Base-by-base conservation (phyloP, 192 early-diverging fungal species). In the Gryganskiella cystojenkinii region DNA sequence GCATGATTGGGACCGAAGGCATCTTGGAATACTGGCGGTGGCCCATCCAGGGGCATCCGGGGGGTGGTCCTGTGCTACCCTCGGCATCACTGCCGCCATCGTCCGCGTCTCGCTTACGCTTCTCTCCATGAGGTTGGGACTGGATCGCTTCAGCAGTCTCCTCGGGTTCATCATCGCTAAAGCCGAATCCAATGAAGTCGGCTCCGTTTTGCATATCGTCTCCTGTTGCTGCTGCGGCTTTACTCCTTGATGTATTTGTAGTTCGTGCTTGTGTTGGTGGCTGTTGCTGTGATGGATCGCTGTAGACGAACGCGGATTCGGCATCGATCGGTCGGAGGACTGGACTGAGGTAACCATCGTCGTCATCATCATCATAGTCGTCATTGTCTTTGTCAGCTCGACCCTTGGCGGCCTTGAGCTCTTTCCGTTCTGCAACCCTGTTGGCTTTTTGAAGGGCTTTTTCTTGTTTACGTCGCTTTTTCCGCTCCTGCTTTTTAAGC, bases 31-130 rank as follows among this genome's bases (percentile, higher is more conserved):
- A 61, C 0, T 56, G 31, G 19, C 58, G 35, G 3, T 56, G 71
- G 3, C 71, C 64, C 71, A 75, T 75, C 71, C 71, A 75, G 1
- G 71, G 71, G 44, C 64, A 61, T 20, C 53, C 58, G 9, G 68
- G 50, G 3, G 59, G 56, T 24, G 65, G 65, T 25, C 55, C 61
- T 3, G 61, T 44, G 19, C 2, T 62, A 3, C 46, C 51, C 43
- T 64, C 62, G 5, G 51, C 25, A 46, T 64, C 62, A 25, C 51
- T 53, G 20, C 45, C 57, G 2, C 35, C 50, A 30, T 64, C 11
- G 30, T 64, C 50, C 11, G 43, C 19, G 30, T 60, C 58, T 24
- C 58, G 35, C 58, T 60, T 60, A 8, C 58, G 58, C 43, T 60
- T 60, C 27, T 60, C 34, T 27, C 58, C 58, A 46, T 37, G 37